These are phyloP conservation scores for Gossypium gossypioides DNA, from an alignment of 441 rosid species.

Conservation along the genomic window DNA sequence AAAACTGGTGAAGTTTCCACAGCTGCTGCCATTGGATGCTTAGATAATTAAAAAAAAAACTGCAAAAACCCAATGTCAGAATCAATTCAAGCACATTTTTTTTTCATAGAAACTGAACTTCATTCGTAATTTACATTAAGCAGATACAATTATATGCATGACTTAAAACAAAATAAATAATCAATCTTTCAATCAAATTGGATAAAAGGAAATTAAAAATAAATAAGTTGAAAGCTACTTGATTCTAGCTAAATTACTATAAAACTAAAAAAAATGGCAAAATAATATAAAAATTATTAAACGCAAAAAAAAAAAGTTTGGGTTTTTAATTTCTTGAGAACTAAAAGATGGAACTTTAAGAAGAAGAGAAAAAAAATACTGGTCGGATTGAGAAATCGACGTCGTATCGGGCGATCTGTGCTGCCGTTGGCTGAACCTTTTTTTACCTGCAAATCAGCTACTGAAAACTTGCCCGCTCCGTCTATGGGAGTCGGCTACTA, in stretches of 20 bases:
- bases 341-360: neutral
- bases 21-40: conserved; percentile 20
- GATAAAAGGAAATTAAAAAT: neutral
- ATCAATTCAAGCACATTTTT: neutral
- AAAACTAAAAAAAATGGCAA: neutral
- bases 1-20: conserved; percentile 34
- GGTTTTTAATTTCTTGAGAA: neutral
- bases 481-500: neutral
- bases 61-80: conserved; percentile 1
- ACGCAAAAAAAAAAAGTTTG: neutral
- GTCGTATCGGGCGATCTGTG: neutral
- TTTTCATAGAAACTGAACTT: neutral
- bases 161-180: neutral
- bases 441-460: neutral
- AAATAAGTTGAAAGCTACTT: neutral
- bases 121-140: neutral
- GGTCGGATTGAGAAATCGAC: neutral
- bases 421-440: neutral
- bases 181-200: neutral
- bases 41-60: neutral
- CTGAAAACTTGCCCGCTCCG: neutral
- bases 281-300: neutral
- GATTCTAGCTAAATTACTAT: neutral
- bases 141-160: neutral
- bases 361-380: neutral